Percentiles rank a stretch among this genome's conserved stretches.
phyloP scores from a whole-genome alignment of 192 early-diverging fungal species.

The Lobosporangium transversale region DNA sequence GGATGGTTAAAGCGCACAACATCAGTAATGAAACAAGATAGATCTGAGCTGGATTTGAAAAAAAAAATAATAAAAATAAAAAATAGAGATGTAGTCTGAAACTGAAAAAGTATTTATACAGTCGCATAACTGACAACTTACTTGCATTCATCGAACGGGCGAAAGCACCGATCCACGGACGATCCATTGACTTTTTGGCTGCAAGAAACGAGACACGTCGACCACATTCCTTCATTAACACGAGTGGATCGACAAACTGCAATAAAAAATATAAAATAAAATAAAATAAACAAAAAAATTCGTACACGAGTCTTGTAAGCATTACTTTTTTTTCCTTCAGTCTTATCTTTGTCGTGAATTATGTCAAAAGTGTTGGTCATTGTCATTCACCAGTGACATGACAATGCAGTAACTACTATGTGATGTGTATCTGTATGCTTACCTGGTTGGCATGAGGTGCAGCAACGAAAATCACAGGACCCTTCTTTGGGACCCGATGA shows the following conservation, averaged over 20 bases:
- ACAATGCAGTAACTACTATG: too few relatives aligned
- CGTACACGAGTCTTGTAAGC: too few relatives aligned
- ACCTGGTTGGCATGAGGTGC: slow-evolving; percentile 83
- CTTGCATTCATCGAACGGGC: slow-evolving; percentile 81
- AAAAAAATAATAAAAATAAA: too few relatives aligned
- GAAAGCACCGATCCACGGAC: slow-evolving; percentile 84
- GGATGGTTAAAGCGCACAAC: too few relatives aligned
- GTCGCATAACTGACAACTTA: slow-evolving; percentile 62
- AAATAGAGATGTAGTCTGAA: background rate
- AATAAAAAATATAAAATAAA: background rate
- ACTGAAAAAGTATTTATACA: too few relatives aligned
- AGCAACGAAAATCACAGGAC: slow-evolving; percentile 95
- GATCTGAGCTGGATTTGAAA: too few relatives aligned
- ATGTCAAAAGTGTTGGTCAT: too few relatives aligned
- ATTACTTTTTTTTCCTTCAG: too few relatives aligned
- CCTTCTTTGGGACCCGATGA: slow-evolving; percentile 84
- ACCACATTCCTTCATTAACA: slow-evolving; percentile 84
- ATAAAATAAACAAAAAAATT: too few relatives aligned
- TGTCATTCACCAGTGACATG: too few relatives aligned
- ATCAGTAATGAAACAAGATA: too few relatives aligned
- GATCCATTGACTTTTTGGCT: slow-evolving; percentile 91
- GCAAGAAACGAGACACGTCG: slow-evolving; percentile 82
- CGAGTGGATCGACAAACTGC: slow-evolving; percentile 95
- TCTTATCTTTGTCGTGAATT: too few relatives aligned
- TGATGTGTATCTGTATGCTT: slow-evolving; percentile 24